phyloP scores from a whole-genome alignment of 306 rosid species.

The Vicia sativa region DNA sequence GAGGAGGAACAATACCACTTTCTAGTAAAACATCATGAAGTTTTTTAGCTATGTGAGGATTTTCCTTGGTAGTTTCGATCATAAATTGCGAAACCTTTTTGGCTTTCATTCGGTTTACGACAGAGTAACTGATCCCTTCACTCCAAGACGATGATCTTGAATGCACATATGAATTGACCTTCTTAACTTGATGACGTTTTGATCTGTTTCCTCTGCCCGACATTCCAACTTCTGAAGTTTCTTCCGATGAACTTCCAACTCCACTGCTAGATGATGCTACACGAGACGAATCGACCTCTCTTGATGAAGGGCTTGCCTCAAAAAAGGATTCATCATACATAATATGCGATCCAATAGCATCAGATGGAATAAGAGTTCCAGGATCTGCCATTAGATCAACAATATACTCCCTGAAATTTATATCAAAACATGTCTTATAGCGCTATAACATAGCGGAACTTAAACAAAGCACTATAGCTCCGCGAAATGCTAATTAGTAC shows the following conservation, averaged over 20 bases:
- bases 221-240: slow-evolving; percentile 58
- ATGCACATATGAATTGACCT: slow-evolving; percentile 54
- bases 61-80: slow-evolving; percentile 97
- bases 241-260: slow-evolving; percentile 75
- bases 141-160: slow-evolving; percentile 98
- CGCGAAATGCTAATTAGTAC: background rate
- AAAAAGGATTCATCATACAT: slow-evolving; percentile 64
- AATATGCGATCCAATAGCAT: slow-evolving; percentile 66
- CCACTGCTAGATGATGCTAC: slow-evolving; percentile 82
- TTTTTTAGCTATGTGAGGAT: slow-evolving; percentile 88
- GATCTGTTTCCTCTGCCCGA: slow-evolving; percentile 53
- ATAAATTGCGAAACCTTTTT: slow-evolving; percentile 92
- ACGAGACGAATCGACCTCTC: slow-evolving; percentile 80
- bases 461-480: background rate
- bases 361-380: slow-evolving; percentile 94
- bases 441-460: background rate
- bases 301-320: slow-evolving; percentile 67
- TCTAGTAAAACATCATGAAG: slow-evolving; percentile 91
- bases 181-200: slow-evolving; percentile 52
- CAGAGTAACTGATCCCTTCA: slow-evolving; percentile 91
- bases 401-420: slow-evolving; percentile 93
- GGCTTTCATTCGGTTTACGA: slow-evolving; percentile 70
- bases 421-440: slow-evolving; percentile 40
- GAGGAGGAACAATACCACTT: slow-evolving; percentile 96
- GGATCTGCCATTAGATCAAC: slow-evolving; percentile 99